Conservation (phyloP, 805 yeast species). For the Kluyveromyces wickerhamii region DNA sequence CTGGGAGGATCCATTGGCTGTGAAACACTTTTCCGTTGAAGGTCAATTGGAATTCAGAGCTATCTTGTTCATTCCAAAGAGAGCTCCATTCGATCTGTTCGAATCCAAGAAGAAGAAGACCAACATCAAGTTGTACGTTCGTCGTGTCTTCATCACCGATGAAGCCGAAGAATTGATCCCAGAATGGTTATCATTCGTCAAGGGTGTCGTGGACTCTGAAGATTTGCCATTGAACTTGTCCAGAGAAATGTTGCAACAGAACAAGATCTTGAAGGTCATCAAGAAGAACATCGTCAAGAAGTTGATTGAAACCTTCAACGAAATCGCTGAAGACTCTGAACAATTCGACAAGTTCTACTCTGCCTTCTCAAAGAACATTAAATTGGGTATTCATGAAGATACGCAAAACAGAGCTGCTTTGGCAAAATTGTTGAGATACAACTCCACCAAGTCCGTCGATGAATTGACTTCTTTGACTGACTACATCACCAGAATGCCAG, state of each 20-base stretch:
- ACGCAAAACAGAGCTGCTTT: slow-evolving; percentile 93
- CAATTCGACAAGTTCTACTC: slow-evolving; percentile 97
- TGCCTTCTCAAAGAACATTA: slow-evolving; percentile 96
- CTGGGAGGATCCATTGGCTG: slow-evolving; percentile 99
- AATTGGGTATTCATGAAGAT: slow-evolving; percentile 98
- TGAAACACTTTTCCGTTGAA: slow-evolving; percentile 98
- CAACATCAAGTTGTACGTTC: slow-evolving; percentile 97
- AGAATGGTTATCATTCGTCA: slow-evolving; percentile 95
- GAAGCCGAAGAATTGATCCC: slow-evolving; percentile 99
- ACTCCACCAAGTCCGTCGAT: slow-evolving; percentile 92
- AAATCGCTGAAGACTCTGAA: slow-evolving; percentile 98
- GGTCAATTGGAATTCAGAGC: slow-evolving; percentile 99
- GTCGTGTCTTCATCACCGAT: slow-evolving; percentile 99
- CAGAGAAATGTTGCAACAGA: slow-evolving; percentile 99
- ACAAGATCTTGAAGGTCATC: slow-evolving; percentile 98
- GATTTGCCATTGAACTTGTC: slow-evolving; percentile 99
- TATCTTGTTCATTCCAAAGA: slow-evolving; percentile 92
- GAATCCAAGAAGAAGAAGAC: slow-evolving; percentile 98
- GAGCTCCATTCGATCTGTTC: slow-evolving; percentile 98
- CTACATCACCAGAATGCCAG: slow-evolving; percentile 99
- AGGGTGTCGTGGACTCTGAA: slow-evolving; percentile 99
- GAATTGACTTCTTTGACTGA: slow-evolving; percentile 92
- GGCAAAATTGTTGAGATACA: slow-evolving; percentile 93
- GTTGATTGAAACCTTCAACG: slow-evolving; percentile 96
- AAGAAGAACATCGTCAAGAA: slow-evolving; percentile 99